Evolutionary conservation across 805 yeast genomes (phyloP), one percentile per base, ranked within the genome.

Genomic region (Nakazawaea anatomiae): DNA sequence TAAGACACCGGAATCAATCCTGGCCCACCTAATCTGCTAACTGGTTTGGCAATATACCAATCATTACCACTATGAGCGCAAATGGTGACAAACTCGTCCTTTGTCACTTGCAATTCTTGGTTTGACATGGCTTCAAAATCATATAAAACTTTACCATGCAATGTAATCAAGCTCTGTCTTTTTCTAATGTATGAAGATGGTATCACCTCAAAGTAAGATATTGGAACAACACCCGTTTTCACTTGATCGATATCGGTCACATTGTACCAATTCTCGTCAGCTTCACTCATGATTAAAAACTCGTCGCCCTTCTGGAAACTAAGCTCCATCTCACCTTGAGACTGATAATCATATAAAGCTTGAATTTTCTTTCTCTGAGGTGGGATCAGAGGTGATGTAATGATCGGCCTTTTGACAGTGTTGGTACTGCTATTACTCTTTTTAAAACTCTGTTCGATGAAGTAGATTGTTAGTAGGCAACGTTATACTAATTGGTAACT

Each of bases 41-140:
- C 87, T 11, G 97, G 97, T 65, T 94, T 94, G 5, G 97, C 98
- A 53, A 94, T 94, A 60, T 90, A 91, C 99, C 99, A 94, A 69
- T 95, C 99, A 57, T 75, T 87, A 51, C 89, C 90, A 63, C 92
- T 96, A 67, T 92, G 97, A 2, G 99, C 99, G 68, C 97, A 92
- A 10, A 95, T 82, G 32, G 91, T 87, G 55, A 94, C 77, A 59
- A 87, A 85, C 60, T 94, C 99, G 39, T 97, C 97, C 1, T 87
- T 87, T 31, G 67, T 62, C 3, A 92, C 89, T 55, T 85, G 85
- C 56, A 94, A 75, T 68, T 94, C 99, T 69, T 95, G 99, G 5
- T 75, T 74, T 48, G 83, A 66, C 59, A 87, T 90, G 5, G 98
- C 97, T 54, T 73, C 76, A 67, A 94, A 94, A 60, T 89, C 96